Base-by-base conservation (phyloP, 1,284 basidiomycete genomes). In the Boletellus deceptivus region DNA sequence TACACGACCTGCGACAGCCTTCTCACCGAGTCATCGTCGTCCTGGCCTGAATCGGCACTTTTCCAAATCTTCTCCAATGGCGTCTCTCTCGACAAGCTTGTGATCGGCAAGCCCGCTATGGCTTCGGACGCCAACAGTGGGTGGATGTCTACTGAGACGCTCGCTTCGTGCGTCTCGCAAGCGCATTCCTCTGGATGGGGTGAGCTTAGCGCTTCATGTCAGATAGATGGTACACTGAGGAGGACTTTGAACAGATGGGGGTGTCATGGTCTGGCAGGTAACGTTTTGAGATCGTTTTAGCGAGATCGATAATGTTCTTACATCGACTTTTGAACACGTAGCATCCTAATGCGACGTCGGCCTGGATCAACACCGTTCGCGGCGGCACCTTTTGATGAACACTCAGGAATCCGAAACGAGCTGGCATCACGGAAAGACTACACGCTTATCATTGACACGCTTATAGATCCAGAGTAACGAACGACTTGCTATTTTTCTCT, bases 71-170 rank as follows among this genome's bases (percentile, higher is more conserved):
- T 37, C 6, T 16, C 27, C 2, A 39, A 46, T 8, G 45, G 45
- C 2, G 27, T 46, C 16, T 10, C 27, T 16, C 17, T 38, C 20
- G 6, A 46, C 27, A 46, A 46, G 17, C 36, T 46, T 24, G 36
- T 46, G 18, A 46, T 46, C 27, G 45, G 45, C 6, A 46, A 46
- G 27, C 45, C 45, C n/a, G 45, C 36, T 16, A 46, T 37, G 9
- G 1, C 25, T 13, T 16, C 36, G 11, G 37, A 46, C 16, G 36
- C 37, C 13, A 20, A 9, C 17, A 24, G 22, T 54, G 84, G 83
- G 6, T 83, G 72, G 59, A 81, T 86, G 57, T 65, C 63, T 22
- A 70, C 82, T 9, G 57, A 69, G 2, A 76, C 75, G 1, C 70
- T 85, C 20, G 50, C 50, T 24, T 42, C 39, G 24, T 51, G 48